Conservation (phyloP, 331 rosid species). For the Malus hybrid region DNA sequence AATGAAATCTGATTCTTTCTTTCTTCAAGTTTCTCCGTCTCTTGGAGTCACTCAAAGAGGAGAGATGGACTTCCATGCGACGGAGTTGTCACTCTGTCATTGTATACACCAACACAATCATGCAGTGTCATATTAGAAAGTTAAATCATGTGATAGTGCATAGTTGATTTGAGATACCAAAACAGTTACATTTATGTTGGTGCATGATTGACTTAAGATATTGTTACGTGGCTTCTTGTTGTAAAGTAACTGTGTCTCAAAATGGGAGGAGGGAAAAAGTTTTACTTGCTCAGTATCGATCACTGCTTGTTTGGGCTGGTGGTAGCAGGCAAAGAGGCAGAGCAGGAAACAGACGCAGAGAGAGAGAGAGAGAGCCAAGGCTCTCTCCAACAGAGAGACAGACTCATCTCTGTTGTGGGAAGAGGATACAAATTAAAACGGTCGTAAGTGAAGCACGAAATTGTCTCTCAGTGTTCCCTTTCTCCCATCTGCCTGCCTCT, state of each 20-base stretch:
- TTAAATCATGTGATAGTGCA: too few species aligned
- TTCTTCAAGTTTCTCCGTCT: background rate
- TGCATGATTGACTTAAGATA: too few species aligned
- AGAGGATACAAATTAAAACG: constrained; percentile 52
- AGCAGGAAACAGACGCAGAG: background rate
- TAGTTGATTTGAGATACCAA: too few species aligned
- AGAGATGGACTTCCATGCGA: too few species aligned
- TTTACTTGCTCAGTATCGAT: background rate
- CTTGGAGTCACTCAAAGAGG: too few species aligned
- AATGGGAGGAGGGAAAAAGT: background rate
- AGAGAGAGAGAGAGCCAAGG: constrained; percentile 16
- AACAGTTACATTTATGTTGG: too few species aligned
- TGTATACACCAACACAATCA: too few species aligned
- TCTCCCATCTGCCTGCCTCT: constrained; percentile 86
- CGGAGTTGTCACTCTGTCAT: too few species aligned
- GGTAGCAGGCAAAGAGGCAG: constrained; percentile 20
- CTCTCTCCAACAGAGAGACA: constrained; percentile 49
- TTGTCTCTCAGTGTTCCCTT: constrained; percentile 58
- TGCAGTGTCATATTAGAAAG: too few species aligned
- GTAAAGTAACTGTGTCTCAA: background rate
- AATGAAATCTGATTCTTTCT: constrained; percentile 6
- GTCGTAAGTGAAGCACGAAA: constrained; percentile 57
- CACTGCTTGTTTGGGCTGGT: constrained; percentile 11
- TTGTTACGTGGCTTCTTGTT: too few species aligned
- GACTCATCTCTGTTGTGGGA: constrained; percentile 32